These are phyloP conservation scores for Chlorella sp. DNA, from an alignment of 139 green algal species.

Conservation along the genomic window DNA sequence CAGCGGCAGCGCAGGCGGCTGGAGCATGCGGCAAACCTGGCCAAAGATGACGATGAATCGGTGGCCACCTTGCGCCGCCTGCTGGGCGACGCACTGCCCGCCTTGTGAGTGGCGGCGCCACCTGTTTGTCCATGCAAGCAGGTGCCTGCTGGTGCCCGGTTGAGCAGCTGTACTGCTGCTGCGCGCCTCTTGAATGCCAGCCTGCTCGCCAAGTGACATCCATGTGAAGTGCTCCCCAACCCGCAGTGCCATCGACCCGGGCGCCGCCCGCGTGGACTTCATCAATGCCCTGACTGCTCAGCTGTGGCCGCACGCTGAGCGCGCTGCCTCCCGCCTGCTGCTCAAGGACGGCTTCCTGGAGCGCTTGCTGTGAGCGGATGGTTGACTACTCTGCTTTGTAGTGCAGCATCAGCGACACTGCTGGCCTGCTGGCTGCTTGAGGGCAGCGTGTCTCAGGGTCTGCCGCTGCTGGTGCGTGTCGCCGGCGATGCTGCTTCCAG, in stretches of 20 bases:
- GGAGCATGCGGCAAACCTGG: neutral
- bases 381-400: no score
- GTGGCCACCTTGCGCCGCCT: neutral
- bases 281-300: conserved; percentile 25
- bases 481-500: no score
- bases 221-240: neutral
- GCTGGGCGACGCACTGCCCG: neutral
- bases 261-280: neutral
- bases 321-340: conserved; percentile 19
- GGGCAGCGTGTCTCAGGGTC: no score
- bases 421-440: no score
- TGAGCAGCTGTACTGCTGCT: no score
- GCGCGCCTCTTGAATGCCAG: no score
- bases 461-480: no score
- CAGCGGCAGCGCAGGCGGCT: neutral
- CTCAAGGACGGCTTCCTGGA: conserved; percentile 32
- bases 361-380: conserved; percentile 11
- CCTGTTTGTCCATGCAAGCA: neutral
- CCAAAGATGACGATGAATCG: neutral
- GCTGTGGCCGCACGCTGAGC: conserved; percentile 39
- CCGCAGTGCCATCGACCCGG: neutral
- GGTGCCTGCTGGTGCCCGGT: no score
- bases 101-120: neutral
- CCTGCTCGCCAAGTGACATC: neutral
- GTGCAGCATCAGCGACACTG: no score